Conservation (phyloP, 805 yeast species). For the Clavispora carvajalis region DNA sequence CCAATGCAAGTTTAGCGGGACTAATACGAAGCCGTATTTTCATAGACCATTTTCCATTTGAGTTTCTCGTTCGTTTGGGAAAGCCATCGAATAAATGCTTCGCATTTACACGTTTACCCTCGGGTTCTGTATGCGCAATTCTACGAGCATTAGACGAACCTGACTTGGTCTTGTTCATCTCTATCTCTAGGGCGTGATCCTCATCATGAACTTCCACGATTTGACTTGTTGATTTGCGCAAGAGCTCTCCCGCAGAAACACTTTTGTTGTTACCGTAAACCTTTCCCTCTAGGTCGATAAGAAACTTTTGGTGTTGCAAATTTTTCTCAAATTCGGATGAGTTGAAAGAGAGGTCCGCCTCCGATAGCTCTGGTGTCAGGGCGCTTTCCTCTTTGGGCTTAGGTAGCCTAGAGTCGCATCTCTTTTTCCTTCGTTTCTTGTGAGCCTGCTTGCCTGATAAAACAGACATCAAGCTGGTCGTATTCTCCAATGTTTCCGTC, state of each 20-base stretch:
- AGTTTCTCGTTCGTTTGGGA: constrained; percentile 6
- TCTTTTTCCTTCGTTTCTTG: not conserved
- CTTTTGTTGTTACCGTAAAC: constrained; percentile 7
- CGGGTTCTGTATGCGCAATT: not conserved
- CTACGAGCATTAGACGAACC: no score
- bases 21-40: constrained; percentile 16
- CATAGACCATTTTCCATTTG: constrained; percentile 12
- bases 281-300: constrained; percentile 7
- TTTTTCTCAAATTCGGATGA: constrained; percentile 7
- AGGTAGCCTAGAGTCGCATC: not conserved
- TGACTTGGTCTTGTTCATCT: not conserved
- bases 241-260: constrained; percentile 9
- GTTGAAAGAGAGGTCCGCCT: constrained; percentile 2
- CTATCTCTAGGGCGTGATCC: no score
- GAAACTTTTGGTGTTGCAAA: not conserved
- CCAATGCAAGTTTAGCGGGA: constrained; percentile 20
- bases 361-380: not conserved
- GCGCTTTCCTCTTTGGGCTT: not conserved
- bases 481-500: not conserved
- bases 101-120: constrained; percentile 5
- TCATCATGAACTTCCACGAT: not conserved
- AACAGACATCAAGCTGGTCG: constrained; percentile 10
- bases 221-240: not conserved
- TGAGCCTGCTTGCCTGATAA: constrained; percentile 12
- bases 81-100: constrained; percentile 6